Percentiles rank a stretch among this genome's conserved stretches.
Conservation (phyloP, 345 rosid genomes). For the Carallia brachiata region DNA sequence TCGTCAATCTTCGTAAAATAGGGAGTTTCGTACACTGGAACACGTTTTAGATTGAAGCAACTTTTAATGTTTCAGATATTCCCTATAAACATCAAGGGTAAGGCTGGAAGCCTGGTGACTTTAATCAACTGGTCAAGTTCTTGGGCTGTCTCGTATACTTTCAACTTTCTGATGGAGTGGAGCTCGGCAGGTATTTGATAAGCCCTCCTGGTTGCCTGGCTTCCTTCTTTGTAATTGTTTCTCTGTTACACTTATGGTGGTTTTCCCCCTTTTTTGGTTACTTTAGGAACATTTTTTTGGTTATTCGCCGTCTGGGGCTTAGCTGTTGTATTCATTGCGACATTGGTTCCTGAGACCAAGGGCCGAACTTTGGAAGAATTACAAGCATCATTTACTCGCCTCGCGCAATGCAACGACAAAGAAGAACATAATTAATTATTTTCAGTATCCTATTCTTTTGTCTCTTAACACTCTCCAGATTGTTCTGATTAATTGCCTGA, state of each 20-base stretch:
- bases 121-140: conserved; percentile 43
- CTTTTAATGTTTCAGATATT: conserved; percentile 32
- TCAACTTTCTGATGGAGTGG: conserved; percentile 54
- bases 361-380: conserved; percentile 61
- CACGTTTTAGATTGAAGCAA: background rate
- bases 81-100: conserved; percentile 50
- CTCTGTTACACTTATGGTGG: background rate
- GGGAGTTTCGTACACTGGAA: background rate
- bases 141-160: conserved; percentile 45
- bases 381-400: conserved; percentile 36
- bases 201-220: background rate
- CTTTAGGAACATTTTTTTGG: conserved; percentile 40
- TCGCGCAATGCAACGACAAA: too few relatives aligned
- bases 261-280: background rate
- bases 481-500: too few relatives aligned
- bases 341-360: conserved; percentile 59
- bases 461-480: too few relatives aligned
- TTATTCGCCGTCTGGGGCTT: conserved; percentile 28
- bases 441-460: too few relatives aligned
- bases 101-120: conserved; percentile 55
- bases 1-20: too few relatives aligned
- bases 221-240: background rate
- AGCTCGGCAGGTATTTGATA: conserved; percentile 43
- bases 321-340: conserved; percentile 36
- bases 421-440: too few relatives aligned